These are phyloP conservation scores for Dryas octopetala DNA, from an alignment of 306 rosid species.

Conservation along the genomic window DNA sequence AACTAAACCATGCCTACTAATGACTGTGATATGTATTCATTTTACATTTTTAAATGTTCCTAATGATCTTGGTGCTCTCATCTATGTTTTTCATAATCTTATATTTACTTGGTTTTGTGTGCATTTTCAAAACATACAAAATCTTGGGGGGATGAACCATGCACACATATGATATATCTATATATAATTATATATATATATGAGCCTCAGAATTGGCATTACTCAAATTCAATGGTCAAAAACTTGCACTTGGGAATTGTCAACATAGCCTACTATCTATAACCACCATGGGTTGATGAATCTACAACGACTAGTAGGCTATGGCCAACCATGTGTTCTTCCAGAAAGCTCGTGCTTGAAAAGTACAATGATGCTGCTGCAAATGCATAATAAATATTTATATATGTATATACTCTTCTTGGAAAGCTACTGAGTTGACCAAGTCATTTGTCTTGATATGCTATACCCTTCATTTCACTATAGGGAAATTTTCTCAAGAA, in stretches of 20 bases:
- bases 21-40: conserved; percentile 1
- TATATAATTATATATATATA: neutral
- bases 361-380: conserved; percentile 4
- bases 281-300: neutral
- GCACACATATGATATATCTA: neutral
- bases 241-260: conserved; percentile 40
- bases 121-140: conserved; percentile 15
- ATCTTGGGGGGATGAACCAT: conserved; percentile 38
- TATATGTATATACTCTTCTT: conserved; percentile 18
- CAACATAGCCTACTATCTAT: conserved; percentile 8
- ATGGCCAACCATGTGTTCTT: neutral
- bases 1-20: neutral
- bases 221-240: conserved; percentile 49
- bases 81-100: conserved; percentile 1
- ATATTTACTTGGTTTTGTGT: conserved; percentile 7
- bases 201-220: conserved; percentile 30
- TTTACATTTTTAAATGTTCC: neutral
- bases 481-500: neutral
- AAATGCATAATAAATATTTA: neutral
- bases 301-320: neutral
- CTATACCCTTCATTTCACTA: neutral
- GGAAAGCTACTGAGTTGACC: conserved; percentile 29
- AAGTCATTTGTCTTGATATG: conserved; percentile 20
- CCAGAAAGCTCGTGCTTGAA: conserved; percentile 19
- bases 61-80: conserved; percentile 15